A percentile compares a stretch with the other conserved stretches of the same genome.
Evolutionary conservation across 306 rosid genomes (phyloP).

Genomic region (Cucumis sativus): Cucumber_9930_V3 NC_026660.2:15498501-15499000

Average conservation of each 20-base stretch:
- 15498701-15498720: not conserved
- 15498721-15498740: not conserved
- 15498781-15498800: not conserved
- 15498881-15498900: not conserved
- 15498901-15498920: not conserved
- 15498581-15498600: not conserved
- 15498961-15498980: too few relatives aligned
- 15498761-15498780: not conserved
- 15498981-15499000: too few relatives aligned
- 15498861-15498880: not conserved
- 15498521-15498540: conserved; percentile 92
- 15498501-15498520: conserved; percentile 92
- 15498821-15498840: not conserved
- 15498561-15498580: not conserved
- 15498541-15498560: conserved; percentile 57
- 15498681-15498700: not conserved
- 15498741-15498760: not conserved
- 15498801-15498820: not conserved
- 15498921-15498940: not conserved
- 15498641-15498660: not conserved
- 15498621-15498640: not conserved
- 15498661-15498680: not conserved
- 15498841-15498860: not conserved
- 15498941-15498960: too few relatives aligned
- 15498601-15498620: not conserved